Evolutionary conservation across 805 yeast genomes (phyloP).

Genomic region (Blastobotrys americana): DNA sequence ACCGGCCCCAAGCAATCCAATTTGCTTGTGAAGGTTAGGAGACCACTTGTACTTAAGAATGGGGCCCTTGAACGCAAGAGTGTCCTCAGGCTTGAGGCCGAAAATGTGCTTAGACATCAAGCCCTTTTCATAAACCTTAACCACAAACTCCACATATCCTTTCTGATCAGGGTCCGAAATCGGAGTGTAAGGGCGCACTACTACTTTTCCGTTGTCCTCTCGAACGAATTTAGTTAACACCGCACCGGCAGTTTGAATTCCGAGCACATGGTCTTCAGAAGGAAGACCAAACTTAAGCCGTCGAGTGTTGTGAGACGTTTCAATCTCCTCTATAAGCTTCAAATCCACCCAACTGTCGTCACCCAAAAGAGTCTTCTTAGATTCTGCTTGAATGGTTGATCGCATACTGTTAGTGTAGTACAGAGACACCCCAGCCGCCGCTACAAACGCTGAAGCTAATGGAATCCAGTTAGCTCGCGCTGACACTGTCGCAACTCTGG

Average conservation of each 20-base stretch:
- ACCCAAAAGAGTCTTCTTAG: slow-evolving; percentile 21
- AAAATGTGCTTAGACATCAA: slow-evolving; percentile 72
- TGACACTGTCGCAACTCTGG: slow-evolving; percentile 1
- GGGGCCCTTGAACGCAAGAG: slow-evolving; percentile 90
- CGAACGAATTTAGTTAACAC: slow-evolving; percentile 67
- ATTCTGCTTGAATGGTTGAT: slow-evolving; percentile 20
- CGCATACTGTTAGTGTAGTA: slow-evolving; percentile 27
- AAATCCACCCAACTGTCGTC: slow-evolving; percentile 27
- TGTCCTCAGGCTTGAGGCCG: slow-evolving; percentile 66
- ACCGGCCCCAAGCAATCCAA: slow-evolving; percentile 91
- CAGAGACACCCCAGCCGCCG: slow-evolving; percentile 35
- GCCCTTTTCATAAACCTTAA: slow-evolving; percentile 82
- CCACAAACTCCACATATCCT: slow-evolving; percentile 72
- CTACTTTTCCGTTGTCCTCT: slow-evolving; percentile 77
- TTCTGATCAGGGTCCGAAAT: slow-evolving; percentile 57
- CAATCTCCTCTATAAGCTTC: slow-evolving; percentile 20
- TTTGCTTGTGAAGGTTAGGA: slow-evolving; percentile 72
- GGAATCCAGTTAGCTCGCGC: slow-evolving; percentile 27
- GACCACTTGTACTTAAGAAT: slow-evolving; percentile 84
- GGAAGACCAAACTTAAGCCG: slow-evolving; percentile 66
- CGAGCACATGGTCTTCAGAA: slow-evolving; percentile 57
- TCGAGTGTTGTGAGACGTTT: slow-evolving; percentile 39
- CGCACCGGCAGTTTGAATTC: slow-evolving; percentile 72
- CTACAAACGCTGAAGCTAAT: slow-evolving; percentile 40
- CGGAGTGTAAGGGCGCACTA: slow-evolving; percentile 82